Evolutionary conservation across 2,329 filamentous ascomycete genomes (phyloP).

Genomic region (Fusarium goolgardi): DNA sequence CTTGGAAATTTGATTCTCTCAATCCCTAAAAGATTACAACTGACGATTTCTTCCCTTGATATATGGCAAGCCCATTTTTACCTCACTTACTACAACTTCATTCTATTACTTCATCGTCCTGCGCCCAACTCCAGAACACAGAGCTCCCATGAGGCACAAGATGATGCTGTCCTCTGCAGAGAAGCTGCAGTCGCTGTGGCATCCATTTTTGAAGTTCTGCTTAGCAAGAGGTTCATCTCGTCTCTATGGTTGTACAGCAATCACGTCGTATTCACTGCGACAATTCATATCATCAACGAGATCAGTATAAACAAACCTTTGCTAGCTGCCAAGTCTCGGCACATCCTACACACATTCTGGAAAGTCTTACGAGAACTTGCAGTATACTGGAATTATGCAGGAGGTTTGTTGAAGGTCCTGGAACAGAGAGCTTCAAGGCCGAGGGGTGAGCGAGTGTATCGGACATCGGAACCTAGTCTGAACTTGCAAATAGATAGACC

Average conservation of each 20-base stretch:
- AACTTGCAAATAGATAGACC: neutral
- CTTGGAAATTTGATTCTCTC: neutral
- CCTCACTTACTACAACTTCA: conserved; percentile 3
- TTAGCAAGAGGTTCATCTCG: neutral
- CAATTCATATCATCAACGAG: conserved; percentile 15
- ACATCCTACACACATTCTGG: neutral
- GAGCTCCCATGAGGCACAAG: neutral
- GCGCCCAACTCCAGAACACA: neutral
- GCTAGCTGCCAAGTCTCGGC: conserved; percentile 7
- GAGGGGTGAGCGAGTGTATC: neutral
- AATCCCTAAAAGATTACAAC: neutral
- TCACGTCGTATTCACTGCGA: conserved; percentile 15
- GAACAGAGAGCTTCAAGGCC: conserved; percentile 7
- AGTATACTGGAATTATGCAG: conserved; percentile 18
- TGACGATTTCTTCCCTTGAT: neutral
- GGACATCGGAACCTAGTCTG: neutral
- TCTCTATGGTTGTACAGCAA: conserved; percentile 22
- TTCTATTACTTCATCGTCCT: conserved; percentile 9
- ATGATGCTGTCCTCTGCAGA: conserved; percentile 8
- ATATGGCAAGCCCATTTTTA: conserved; percentile 11
- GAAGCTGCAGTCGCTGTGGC: conserved; percentile 8
- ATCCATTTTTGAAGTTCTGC: conserved; percentile 11
- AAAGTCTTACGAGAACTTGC: neutral
- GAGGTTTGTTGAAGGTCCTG: neutral
- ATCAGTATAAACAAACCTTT: neutral